phyloP scores from a whole-genome alignment of 2,329 filamentous ascomycete species.

The Phialemonium atrogriseum region DNA sequence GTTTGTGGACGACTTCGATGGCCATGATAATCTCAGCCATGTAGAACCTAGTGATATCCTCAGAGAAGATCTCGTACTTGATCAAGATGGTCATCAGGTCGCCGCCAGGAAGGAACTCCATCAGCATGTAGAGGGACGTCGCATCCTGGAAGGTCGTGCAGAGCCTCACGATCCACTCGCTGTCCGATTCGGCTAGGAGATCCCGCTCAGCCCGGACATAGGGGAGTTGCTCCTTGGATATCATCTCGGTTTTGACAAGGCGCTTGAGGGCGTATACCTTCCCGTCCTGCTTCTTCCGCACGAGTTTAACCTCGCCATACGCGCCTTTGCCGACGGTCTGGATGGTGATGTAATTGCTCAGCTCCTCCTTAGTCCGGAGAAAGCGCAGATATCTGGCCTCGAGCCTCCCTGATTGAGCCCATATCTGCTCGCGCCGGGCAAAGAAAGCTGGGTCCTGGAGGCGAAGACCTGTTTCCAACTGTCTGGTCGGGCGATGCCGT shows the following conservation, averaged over 20 bases:
- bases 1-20: slow-evolving; percentile 74
- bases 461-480: slow-evolving; percentile 50
- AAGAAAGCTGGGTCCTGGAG: slow-evolving; percentile 31
- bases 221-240: slow-evolving; percentile 72
- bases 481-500: neutral
- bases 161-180: slow-evolving; percentile 72
- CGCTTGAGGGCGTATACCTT: slow-evolving; percentile 76
- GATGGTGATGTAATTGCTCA: slow-evolving; percentile 65
- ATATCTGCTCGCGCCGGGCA: slow-evolving; percentile 53
- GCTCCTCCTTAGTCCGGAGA: slow-evolving; percentile 60
- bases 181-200: slow-evolving; percentile 71
- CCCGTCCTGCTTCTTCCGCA: slow-evolving; percentile 65
- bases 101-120: slow-evolving; percentile 75
- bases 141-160: slow-evolving; percentile 73
- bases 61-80: slow-evolving; percentile 76
- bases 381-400: slow-evolving; percentile 68
- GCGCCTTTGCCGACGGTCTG: slow-evolving; percentile 77
- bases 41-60: slow-evolving; percentile 77
- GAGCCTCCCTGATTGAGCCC: slow-evolving; percentile 29
- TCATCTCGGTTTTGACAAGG: slow-evolving; percentile 73
- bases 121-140: slow-evolving; percentile 70
- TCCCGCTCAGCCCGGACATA: slow-evolving; percentile 74
- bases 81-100: slow-evolving; percentile 81
- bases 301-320: slow-evolving; percentile 71
- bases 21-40: slow-evolving; percentile 73